Base-by-base conservation (phyloP, 2,329 filamentous ascomycete species). In the Penicillium aurantiogriseum region DNA sequence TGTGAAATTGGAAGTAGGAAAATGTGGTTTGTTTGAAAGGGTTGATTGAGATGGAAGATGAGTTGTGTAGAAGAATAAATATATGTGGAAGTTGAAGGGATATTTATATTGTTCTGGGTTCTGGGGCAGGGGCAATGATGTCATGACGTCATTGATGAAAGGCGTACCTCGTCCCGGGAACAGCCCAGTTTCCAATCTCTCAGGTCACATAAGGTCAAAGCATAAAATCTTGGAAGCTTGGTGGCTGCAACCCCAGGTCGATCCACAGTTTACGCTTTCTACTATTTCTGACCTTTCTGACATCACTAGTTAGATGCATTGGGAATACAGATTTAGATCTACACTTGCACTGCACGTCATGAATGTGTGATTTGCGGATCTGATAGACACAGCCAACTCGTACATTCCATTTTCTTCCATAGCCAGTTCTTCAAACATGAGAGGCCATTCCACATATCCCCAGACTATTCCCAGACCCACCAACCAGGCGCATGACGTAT, bases 41-140 rank as follows among this genome's bases (percentile, higher is more conserved):
- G 5, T 35, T 52, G 9, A 13, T 39, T 43, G 21, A 5, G 3
- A n/a, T 35, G 5, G 19, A 31, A 5, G 29, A 46, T 45, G 47
- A 38, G 3, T 25, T 51, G 38, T 54, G 36, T 11, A 25, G 44
- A 49, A 40, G 13, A 31, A 17, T 7, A 7, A 8, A 1, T 2
- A 11, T 13, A 13, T 17, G 11, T 17, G 17, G 35, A n/a, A n/a
- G 2, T 13, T 17, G 9, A 42, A 47, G 25, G 10, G 10, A 23
- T 56, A 56, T 45, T 52, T 56, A 56, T 56, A 39, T 33, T 52
- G 27, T 36, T 23, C 21, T 36, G 19, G 19, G n/a, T 15, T 17
- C 29, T 17, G 38, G 9, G 48, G 17, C 21, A 38, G 27, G 51
- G 36, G 21, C 46, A 25, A 51, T 45, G 47, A 46, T 39, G 40